Conservation (phyloP, 2,329 filamentous ascomycete species). For the Fusarium coffeatum region DNA sequence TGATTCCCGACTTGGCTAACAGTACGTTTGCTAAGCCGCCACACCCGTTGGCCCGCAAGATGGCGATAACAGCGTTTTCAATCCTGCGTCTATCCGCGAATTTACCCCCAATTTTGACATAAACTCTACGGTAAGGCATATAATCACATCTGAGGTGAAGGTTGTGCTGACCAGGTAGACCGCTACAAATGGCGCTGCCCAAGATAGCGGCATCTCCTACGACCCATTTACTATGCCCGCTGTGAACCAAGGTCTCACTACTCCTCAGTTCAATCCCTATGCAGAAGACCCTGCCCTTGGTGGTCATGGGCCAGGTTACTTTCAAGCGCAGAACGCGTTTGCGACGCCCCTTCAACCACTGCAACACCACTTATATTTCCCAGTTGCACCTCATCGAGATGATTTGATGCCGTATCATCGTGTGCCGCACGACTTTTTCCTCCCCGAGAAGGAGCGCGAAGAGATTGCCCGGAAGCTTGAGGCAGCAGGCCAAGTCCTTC, state of each 20-base stretch:
- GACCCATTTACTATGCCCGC: constrained; percentile 74
- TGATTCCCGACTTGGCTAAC: constrained; percentile 24
- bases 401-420: constrained; percentile 87
- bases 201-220: constrained; percentile 59
- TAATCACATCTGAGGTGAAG: not conserved
- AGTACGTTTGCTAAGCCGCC: constrained; percentile 44
- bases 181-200: constrained; percentile 59
- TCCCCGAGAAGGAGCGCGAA: constrained; percentile 86
- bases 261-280: constrained; percentile 78
- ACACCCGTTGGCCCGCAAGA: constrained; percentile 57
- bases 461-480: constrained; percentile 91
- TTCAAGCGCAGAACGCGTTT: constrained; percentile 67
- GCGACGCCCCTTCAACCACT: constrained; percentile 70
- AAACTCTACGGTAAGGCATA: constrained; percentile 58
- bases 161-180: constrained; percentile 46
- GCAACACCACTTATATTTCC: constrained; percentile 93
- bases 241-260: constrained; percentile 63
- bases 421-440: constrained; percentile 89
- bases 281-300: constrained; percentile 75
- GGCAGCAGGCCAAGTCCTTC: constrained; percentile 84
- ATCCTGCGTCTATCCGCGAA: constrained; percentile 67
- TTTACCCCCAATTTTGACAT: constrained; percentile 70
- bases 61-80: constrained; percentile 61
- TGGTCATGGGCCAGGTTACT: constrained; percentile 72
- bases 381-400: constrained; percentile 83